Conservation (phyloP, 441 rosid genomes). For the Pelargonium australe region DNA sequence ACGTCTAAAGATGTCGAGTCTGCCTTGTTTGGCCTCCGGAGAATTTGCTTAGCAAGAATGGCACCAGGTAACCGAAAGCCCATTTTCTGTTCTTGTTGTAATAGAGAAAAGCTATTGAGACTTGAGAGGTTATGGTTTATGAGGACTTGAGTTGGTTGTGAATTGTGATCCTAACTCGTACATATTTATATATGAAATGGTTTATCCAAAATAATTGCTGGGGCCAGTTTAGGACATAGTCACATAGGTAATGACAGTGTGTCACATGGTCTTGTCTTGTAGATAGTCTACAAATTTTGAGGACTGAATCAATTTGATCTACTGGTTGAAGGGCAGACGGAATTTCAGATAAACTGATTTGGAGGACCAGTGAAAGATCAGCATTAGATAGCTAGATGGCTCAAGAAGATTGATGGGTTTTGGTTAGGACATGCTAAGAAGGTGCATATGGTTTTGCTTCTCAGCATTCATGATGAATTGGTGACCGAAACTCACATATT, state of each 20-base stretch:
- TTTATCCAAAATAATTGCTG: neutral
- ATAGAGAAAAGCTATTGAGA: neutral
- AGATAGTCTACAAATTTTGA: neutral
- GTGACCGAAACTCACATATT: no score
- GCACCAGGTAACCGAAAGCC: neutral
- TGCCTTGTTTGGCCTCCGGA: neutral
- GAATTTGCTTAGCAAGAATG: constrained; percentile 1
- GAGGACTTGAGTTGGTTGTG: constrained; percentile 3
- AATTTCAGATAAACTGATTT: neutral
- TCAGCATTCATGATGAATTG: no score
- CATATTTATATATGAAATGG: constrained; percentile 1
- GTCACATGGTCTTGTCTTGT: constrained; percentile 1
- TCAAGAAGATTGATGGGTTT: neutral
- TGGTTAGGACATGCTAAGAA: neutral
- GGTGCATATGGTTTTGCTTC: no score
- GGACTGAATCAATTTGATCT: neutral
- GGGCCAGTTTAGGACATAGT: neutral
- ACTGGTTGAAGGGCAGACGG: neutral
- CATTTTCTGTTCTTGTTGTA: neutral
- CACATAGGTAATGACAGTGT: neutral
- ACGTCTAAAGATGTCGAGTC: constrained; percentile 10
- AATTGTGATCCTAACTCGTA: neutral
- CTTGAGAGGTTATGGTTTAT: neutral
- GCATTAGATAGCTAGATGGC: no score
- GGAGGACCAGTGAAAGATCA: neutral